These are phyloP conservation scores for Wickerhamiella shivajii DNA, from an alignment of 805 yeast genomes.

Conservation along the genomic window DNA sequence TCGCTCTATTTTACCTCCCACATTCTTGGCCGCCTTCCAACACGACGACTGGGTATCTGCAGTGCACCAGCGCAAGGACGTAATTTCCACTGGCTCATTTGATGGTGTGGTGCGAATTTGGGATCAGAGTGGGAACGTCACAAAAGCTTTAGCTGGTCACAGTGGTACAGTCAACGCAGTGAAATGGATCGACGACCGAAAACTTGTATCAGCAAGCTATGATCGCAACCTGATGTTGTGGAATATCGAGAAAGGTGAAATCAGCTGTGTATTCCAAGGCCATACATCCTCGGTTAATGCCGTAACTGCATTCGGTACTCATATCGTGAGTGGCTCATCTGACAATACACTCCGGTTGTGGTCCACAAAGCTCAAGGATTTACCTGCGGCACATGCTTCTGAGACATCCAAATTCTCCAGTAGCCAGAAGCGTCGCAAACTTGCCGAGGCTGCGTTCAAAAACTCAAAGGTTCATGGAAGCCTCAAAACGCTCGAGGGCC, in stretches of 20 bases:
- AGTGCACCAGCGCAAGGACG: conserved; percentile 31
- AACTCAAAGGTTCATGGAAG: conserved; percentile 72
- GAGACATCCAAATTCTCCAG: conserved; percentile 41
- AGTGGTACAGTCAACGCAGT: conserved; percentile 75
- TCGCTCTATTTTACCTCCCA: conserved; percentile 87
- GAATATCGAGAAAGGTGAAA: conserved; percentile 51
- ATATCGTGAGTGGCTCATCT: conserved; percentile 71
- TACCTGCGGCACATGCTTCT: conserved; percentile 32
- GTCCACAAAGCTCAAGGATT: conserved; percentile 77
- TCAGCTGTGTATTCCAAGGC: conserved; percentile 75
- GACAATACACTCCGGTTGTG: conserved; percentile 74
- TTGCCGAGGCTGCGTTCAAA: conserved; percentile 57
- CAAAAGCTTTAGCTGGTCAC: conserved; percentile 75
- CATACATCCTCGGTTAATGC: conserved; percentile 80
- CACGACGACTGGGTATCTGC: conserved; percentile 95
- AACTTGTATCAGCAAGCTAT: conserved; percentile 73
- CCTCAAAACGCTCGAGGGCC: conserved; percentile 63
- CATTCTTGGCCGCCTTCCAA: conserved; percentile 69
- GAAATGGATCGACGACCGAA: conserved; percentile 58
- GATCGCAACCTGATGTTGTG: conserved; percentile 83
- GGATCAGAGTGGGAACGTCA: conserved; percentile 66
- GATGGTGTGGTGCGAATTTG: conserved; percentile 91
- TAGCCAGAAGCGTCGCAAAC: conserved; percentile 74
- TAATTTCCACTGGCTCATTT: conserved; percentile 75
- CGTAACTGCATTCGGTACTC: conserved; percentile 33